These are phyloP conservation scores for Wallacemonas rigidus DNA, from an alignment of 208 protist species.

Conservation along the genomic window DNA sequence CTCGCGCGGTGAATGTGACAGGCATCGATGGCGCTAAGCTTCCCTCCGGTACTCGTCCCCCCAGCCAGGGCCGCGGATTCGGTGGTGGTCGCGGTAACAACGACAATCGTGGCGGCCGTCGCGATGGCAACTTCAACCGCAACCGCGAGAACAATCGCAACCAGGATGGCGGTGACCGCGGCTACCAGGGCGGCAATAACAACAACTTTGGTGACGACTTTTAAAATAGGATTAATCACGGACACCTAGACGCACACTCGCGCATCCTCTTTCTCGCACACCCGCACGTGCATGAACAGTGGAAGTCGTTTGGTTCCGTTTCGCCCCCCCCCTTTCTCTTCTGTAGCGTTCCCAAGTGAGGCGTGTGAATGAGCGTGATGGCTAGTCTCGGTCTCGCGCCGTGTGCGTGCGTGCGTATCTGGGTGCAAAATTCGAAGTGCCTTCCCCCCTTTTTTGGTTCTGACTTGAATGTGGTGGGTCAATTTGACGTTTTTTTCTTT, in stretches of 20 bases:
- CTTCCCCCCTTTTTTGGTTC: conserved; percentile 1
- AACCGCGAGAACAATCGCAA: conserved; percentile 24
- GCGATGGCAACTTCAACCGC: conserved; percentile 34
- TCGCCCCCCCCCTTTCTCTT: background rate
- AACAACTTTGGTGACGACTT: conserved; percentile 65
- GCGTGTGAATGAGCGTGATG: background rate
- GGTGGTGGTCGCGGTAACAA: conserved; percentile 45
- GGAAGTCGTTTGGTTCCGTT: background rate
- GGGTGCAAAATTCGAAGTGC: too few species aligned
- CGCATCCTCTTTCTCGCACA: background rate
- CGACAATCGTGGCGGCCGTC: conserved; percentile 38
- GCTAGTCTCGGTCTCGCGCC: background rate
- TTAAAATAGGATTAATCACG: conserved; percentile 30
- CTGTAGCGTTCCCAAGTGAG: background rate
- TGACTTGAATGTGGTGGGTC: conserved; percentile 1
- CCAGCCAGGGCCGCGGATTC: conserved; percentile 35
- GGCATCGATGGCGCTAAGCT: conserved; percentile 77
- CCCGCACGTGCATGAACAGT: background rate
- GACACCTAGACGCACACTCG: background rate
- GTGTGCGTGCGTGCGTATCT: background rate
- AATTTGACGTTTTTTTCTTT: conserved; percentile 5
- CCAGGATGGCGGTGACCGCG: conserved; percentile 33
- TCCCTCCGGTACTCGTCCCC: conserved; percentile 76
- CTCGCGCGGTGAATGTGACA: conserved; percentile 89
- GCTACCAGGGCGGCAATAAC: conserved; percentile 39